Evolutionary conservation across 495 filamentous ascomycete genomes (phyloP), one percentile per base, ranked within the genome.

Genomic region (Penicillium daleae): DNA sequence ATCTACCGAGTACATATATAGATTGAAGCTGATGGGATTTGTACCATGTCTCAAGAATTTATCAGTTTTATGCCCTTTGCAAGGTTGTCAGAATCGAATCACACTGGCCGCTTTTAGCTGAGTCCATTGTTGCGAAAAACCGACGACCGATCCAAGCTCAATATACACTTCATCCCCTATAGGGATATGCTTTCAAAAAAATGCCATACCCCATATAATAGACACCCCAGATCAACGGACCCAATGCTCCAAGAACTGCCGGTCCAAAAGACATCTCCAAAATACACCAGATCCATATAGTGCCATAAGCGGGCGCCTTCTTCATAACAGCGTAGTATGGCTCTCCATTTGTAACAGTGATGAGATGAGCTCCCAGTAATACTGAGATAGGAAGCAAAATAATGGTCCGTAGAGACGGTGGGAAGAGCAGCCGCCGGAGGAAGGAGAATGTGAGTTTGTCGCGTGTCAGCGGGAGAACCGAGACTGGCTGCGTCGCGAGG

Each of bases 281-380:
- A 35, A 97, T 87, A 19, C 89, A 88, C 95, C 94, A 99, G 15
- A 99, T 86, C 94, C 94, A 97, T 21, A 97, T 72, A 17, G 90
- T 92, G 2, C 92, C 96, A n/a, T 96, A 72, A 22, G 92, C 86
- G 22, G 95, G 95, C 0, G 92, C 91, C 58, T 85, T 87, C 79
- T 96, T 96, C 95, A 99, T 94, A 3, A 97, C 87, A 12, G 87
- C 90, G 70, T 92, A 88, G 67, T 97, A 97, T 0, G 87, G 86
- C 56, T 87, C 83, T 31, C 76, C 81, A 69, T 97, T 99, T 5
- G 90, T 92, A 21, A 92, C 87, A 59, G 89, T 78, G 39, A 98
- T 88, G 39, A 97, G 79, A 74, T 91, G 92, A 72, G 83, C 89
- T 6, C 95, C 95, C 0, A 90, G 62, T 60, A 86, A 68, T 50